Evolutionary conservation across 257 asterid species (phyloP).

Genomic region (Lycium ferocissimum): DNA sequence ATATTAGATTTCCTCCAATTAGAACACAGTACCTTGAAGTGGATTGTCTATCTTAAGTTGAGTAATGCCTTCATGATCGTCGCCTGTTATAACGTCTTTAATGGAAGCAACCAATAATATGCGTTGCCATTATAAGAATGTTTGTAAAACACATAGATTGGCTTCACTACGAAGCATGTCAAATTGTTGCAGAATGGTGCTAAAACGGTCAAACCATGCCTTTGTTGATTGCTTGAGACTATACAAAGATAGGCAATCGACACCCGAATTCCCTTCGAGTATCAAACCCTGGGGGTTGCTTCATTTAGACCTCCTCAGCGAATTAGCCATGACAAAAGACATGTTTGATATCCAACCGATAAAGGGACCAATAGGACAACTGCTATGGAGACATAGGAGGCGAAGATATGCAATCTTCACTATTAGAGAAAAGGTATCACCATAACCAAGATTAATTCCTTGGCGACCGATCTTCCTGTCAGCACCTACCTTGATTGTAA

Average conservation of each 20-base stretch:
- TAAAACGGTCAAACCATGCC: neutral
- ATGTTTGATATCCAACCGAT: constrained; percentile 29
- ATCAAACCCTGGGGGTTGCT: constrained; percentile 20
- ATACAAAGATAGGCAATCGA: neutral
- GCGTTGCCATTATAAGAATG: neutral
- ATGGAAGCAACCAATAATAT: neutral
- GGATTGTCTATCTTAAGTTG: neutral
- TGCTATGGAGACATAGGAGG: constrained; percentile 8
- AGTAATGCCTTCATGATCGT: neutral
- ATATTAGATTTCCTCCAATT: neutral
- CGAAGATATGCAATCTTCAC: neutral
- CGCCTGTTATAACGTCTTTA: neutral
- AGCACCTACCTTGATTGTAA: neutral
- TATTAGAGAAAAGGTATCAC: neutral
- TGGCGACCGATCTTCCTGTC: neutral
- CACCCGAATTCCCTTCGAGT: neutral
- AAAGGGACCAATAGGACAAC: neutral
- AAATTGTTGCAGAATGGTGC: neutral
- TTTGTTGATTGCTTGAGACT: constrained; percentile 13
- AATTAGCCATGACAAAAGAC: neutral
- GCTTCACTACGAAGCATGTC: neutral
- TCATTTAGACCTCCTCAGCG: neutral
- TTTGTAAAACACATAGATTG: neutral
- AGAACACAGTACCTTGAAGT: neutral
- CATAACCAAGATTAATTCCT: neutral